Conservation (phyloP, 306 rosid species). For the cucumber (Cucumis sativus) region DNA sequence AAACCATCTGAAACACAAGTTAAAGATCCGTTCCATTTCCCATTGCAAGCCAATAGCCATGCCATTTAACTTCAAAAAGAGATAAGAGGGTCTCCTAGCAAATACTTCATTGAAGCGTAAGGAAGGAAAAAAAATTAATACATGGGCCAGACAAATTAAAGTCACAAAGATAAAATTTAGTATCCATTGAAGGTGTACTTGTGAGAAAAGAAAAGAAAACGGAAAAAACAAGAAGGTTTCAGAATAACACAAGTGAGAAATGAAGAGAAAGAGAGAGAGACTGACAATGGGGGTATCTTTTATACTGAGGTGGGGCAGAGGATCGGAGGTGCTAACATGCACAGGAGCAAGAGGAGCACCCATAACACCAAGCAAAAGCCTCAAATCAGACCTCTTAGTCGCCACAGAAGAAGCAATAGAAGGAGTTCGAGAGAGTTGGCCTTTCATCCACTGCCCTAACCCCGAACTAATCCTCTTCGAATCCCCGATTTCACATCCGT, state of each 20-base stretch:
- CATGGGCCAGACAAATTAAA: neutral
- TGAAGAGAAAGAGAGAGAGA: conserved; percentile 1
- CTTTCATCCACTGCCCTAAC: conserved; percentile 82
- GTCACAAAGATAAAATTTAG: neutral
- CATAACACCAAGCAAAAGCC: conserved; percentile 87
- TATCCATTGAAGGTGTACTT: neutral
- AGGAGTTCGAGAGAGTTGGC: conserved; percentile 68
- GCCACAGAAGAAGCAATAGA: conserved; percentile 33
- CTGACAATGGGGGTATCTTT: conserved; percentile 92
- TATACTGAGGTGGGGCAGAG: conserved; percentile 82
- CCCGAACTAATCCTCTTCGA: conserved; percentile 67
- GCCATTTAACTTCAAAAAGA: neutral
- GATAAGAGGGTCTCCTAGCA: neutral
- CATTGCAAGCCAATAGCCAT: neutral
- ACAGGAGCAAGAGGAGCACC: conserved; percentile 91
- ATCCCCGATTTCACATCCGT: conserved; percentile 47
- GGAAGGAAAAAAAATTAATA: neutral
- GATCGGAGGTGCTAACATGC: conserved; percentile 65
- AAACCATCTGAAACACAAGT: neutral
- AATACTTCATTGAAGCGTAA: neutral
- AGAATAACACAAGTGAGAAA: neutral
- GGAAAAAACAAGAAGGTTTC: neutral
- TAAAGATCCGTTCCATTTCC: neutral
- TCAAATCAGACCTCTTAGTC: conserved; percentile 77
- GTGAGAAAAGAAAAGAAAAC: neutral